phyloP scores from a whole-genome alignment of 768 basidiomycete species.

The Tylopilus subfusipes region DNA sequence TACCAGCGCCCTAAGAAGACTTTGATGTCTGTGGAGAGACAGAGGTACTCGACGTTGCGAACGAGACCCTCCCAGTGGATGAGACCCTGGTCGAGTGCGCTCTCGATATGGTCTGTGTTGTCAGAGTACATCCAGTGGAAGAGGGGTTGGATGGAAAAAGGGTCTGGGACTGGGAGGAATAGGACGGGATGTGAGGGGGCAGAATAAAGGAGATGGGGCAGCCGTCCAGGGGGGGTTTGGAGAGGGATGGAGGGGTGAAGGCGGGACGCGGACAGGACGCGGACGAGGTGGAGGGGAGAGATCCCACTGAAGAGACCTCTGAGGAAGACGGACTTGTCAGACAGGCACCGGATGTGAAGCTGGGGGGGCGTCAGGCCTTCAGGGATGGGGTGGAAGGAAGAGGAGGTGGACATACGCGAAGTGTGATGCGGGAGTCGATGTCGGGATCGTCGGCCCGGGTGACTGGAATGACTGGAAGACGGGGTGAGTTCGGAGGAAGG shows the following conservation, averaged over 20 bases:
- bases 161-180: conserved; percentile 73
- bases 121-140: conserved; percentile 86
- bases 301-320: conserved; percentile 68
- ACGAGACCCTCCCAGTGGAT: conserved; percentile 86
- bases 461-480: conserved; percentile 44
- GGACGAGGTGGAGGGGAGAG: conserved; percentile 56
- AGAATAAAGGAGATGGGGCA: conserved; percentile 68
- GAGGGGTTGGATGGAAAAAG: conserved; percentile 65
- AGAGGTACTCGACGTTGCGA: conserved; percentile 86
- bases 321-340: conserved; percentile 76
- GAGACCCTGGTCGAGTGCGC: conserved; percentile 58
- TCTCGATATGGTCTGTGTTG: conserved; percentile 58
- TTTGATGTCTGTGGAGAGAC: conserved; percentile 71
- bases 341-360: conserved; percentile 80
- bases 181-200: conserved; percentile 60
- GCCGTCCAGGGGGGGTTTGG: conserved; percentile 43
- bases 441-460: conserved; percentile 22
- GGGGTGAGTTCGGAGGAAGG: not conserved
- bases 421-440: conserved; percentile 52
- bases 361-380: conserved; percentile 24
- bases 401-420: conserved; percentile 49
- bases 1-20: conserved; percentile 76
- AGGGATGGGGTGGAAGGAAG: conserved; percentile 5
- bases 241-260: conserved; percentile 26
- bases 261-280: conserved; percentile 28